A percentile compares a stretch with the other conserved stretches of the same genome.
These are phyloP conservation scores for Flaveria ramosissima DNA, from an alignment of 129 eudicot genomes.

Conservation along the genomic window DNA sequence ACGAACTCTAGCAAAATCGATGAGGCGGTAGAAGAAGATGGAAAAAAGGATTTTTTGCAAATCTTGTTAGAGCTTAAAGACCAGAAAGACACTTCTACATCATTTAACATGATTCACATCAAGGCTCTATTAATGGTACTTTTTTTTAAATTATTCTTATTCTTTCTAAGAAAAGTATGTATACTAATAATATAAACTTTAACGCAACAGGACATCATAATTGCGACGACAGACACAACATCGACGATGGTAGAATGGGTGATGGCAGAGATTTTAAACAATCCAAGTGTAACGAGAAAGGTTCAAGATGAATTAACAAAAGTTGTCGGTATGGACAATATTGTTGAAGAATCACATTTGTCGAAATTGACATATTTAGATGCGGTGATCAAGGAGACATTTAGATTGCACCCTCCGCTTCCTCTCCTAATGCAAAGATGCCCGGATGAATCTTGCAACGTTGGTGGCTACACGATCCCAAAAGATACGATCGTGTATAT, in stretches of 20 bases:
- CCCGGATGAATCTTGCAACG: conserved; percentile 10
- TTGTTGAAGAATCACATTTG: conserved; percentile 8
- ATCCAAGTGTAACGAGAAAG: background rate
- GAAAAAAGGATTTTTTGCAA: conserved; percentile 1
- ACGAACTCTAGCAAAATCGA: background rate
- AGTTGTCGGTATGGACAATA: background rate
- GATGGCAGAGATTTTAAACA: conserved; percentile 13
- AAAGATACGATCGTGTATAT: background rate
- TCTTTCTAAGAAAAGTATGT: background rate
- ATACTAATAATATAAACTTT: background rate
- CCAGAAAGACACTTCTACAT: background rate
- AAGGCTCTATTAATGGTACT: background rate
- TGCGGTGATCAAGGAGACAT: conserved; percentile 8
- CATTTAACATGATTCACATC: background rate
- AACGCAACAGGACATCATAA: background rate
- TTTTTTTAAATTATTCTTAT: background rate
- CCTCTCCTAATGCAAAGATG: background rate
- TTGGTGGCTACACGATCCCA: conserved; percentile 10
- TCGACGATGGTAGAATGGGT: conserved; percentile 16
- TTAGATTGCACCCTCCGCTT: conserved; percentile 14
- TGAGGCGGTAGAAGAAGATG: conserved; percentile 1
- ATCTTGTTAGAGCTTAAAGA: conserved; percentile 11
- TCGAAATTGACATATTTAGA: background rate
- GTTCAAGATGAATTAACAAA: conserved; percentile 11
- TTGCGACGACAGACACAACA: conserved; percentile 6